phyloP scores from a whole-genome alignment of 176 grass and related monocot genomes.

The Triticum monococcum region DNA sequence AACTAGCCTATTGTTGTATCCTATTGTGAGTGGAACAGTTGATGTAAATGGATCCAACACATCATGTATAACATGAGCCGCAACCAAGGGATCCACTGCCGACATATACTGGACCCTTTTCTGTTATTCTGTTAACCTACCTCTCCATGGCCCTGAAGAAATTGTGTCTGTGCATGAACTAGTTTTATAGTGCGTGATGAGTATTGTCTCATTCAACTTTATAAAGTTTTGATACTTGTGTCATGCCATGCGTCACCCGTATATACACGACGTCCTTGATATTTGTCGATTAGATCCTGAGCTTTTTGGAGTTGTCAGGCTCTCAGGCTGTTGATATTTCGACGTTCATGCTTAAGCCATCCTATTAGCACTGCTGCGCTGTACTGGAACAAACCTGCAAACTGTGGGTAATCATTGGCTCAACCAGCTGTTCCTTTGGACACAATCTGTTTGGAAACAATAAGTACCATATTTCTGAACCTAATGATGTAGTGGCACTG shows the following conservation, averaged over 20 bases:
- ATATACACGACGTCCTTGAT: not conserved
- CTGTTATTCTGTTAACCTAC: constrained; percentile 9
- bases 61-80: constrained; percentile 48
- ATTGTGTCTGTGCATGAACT: not conserved
- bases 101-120: constrained; percentile 2
- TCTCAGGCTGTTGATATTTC: not conserved
- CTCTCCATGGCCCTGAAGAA: not conserved
- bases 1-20: constrained; percentile 44
- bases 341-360: not conserved
- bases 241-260: not conserved
- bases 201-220: constrained; percentile 50
- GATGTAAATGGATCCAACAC: constrained; percentile 55
- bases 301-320: not conserved
- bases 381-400: not conserved
- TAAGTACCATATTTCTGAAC: not conserved
- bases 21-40: constrained; percentile 43
- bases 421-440: not conserved
- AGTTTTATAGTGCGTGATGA: constrained; percentile 40
- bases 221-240: constrained; percentile 32
- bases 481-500: not conserved
- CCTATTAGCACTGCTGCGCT: not conserved
- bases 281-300: not conserved
- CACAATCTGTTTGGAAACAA: not conserved
- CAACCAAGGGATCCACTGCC: constrained; percentile 38
- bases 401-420: not conserved